phyloP scores from a whole-genome alignment of 2,329 filamentous ascomycete genomes.

The Cordyceps pruinosa region DNA sequence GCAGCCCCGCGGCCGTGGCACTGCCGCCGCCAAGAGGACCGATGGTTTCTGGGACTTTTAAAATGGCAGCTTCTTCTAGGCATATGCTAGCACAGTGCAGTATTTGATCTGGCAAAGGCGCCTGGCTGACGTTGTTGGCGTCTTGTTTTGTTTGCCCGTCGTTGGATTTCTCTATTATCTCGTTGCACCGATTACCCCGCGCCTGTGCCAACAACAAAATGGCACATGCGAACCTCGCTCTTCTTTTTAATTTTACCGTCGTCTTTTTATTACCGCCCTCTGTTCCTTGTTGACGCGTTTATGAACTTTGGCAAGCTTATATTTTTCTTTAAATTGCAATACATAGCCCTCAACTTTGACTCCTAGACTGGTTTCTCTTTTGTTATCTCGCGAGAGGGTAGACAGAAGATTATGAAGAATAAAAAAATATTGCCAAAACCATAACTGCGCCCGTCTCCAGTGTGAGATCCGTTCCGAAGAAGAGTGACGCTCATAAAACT shows the following conservation, averaged over 20 bases:
- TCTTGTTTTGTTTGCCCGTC: background rate
- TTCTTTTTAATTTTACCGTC: background rate
- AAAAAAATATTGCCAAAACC: background rate
- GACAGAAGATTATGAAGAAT: background rate
- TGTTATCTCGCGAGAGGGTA: conserved; percentile 1
- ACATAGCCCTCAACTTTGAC: conserved; percentile 7
- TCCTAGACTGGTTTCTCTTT: background rate
- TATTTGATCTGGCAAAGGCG: background rate
- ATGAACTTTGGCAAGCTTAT: conserved; percentile 1
- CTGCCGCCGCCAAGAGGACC: conserved; percentile 25
- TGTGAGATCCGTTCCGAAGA: no score
- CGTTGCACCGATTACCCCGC: background rate
- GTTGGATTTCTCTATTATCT: background rate
- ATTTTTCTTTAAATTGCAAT: background rate
- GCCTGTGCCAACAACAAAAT: background rate
- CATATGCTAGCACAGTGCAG: background rate
- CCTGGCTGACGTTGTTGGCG: background rate
- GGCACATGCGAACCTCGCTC: background rate
- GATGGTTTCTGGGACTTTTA: conserved; percentile 44
- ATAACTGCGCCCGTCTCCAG: no score
- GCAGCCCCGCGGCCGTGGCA: conserved; percentile 31
- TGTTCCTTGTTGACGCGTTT: background rate
- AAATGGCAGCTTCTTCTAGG: conserved; percentile 12
- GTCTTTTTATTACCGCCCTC: background rate
- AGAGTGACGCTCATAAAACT: no score